These are phyloP conservation scores for Xeromyces bisporus DNA, from an alignment of 495 filamentous ascomycete genomes.

Conservation along the genomic window DNA sequence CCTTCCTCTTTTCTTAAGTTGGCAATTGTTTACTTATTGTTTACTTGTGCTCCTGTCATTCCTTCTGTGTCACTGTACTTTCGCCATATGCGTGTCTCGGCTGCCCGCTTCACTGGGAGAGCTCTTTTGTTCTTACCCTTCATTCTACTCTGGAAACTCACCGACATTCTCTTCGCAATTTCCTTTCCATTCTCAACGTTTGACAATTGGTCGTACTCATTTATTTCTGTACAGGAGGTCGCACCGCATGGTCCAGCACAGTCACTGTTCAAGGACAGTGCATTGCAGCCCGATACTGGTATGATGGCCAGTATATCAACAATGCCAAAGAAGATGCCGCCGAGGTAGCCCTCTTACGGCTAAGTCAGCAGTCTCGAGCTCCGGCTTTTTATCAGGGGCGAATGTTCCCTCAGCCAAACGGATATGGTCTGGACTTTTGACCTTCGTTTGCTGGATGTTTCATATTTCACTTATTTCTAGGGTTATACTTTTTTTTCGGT, in stretches of 20 bases:
- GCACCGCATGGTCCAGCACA: conserved; percentile 75
- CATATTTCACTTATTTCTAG: not conserved
- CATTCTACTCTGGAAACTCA: conserved; percentile 10
- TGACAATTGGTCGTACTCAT: conserved; percentile 1
- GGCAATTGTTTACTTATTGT: too few species aligned
- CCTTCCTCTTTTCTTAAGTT: conserved; percentile 1
- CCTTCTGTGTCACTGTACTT: too few species aligned
- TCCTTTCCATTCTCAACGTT: not conserved
- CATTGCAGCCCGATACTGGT: conserved; percentile 68
- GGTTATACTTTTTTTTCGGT: not conserved
- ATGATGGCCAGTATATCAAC: conserved; percentile 70
- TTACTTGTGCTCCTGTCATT: conserved; percentile 1
- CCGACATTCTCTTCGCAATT: conserved; percentile 22
- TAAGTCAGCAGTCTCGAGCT: conserved; percentile 13
- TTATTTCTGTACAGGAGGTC: conserved; percentile 44
- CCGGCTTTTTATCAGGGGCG: conserved; percentile 14
- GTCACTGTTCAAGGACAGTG: conserved; percentile 41
- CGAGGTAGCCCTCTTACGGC: conserved; percentile 44
- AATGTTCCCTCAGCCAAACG: conserved; percentile 5
- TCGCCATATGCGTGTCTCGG: conserved; percentile 8
- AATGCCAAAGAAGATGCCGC: conserved; percentile 86
- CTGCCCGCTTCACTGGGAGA: conserved; percentile 10
- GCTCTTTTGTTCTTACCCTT: conserved; percentile 3
- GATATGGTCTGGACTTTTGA: not conserved
- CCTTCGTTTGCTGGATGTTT: not conserved